Conservation (phyloP, 2,329 filamentous ascomycete genomes). For the Sphaerulina musiva region DNA sequence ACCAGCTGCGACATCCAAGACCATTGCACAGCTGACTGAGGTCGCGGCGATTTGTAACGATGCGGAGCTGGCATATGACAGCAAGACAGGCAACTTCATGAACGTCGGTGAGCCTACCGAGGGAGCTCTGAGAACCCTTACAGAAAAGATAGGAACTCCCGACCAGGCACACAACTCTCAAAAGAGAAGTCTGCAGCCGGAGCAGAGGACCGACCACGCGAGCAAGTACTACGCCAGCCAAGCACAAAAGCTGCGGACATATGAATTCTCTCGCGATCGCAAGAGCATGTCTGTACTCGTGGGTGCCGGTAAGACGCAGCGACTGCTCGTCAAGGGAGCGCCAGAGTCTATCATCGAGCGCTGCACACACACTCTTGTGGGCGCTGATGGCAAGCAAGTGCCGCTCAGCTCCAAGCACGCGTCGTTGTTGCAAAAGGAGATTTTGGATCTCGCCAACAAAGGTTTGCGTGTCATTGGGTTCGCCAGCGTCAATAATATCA, state of each 20-base stretch:
- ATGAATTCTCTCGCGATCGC: conserved; percentile 92
- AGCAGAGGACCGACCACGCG: conserved; percentile 67
- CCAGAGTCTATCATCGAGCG: conserved; percentile 91
- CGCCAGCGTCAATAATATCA: conserved; percentile 72
- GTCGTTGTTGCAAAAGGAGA: conserved; percentile 66
- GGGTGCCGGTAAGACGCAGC: conserved; percentile 61
- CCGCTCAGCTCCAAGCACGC: conserved; percentile 62
- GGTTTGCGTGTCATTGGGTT: conserved; percentile 93
- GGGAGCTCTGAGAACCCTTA: conserved; percentile 80
- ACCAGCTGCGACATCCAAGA: conserved; percentile 64
- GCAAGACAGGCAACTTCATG: conserved; percentile 64
- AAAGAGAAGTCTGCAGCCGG: conserved; percentile 43
- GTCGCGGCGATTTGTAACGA: conserved; percentile 79
- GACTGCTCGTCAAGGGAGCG: conserved; percentile 90
- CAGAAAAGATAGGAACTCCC: conserved; percentile 88
- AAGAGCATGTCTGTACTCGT: conserved; percentile 99
- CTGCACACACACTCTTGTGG: conserved; percentile 75
- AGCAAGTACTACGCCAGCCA: conserved; percentile 78
- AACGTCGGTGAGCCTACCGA: conserved; percentile 93
- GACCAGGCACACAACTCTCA: conserved; percentile 54
- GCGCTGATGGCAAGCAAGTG: conserved; percentile 70
- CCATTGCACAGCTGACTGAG: conserved; percentile 69
- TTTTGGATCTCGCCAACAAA: conserved; percentile 83
- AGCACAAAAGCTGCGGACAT: conserved; percentile 72
- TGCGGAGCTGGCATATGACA: conserved; percentile 72